phyloP scores from a whole-genome alignment of 306 rosid species.

The Vigna trinervia region DNA sequence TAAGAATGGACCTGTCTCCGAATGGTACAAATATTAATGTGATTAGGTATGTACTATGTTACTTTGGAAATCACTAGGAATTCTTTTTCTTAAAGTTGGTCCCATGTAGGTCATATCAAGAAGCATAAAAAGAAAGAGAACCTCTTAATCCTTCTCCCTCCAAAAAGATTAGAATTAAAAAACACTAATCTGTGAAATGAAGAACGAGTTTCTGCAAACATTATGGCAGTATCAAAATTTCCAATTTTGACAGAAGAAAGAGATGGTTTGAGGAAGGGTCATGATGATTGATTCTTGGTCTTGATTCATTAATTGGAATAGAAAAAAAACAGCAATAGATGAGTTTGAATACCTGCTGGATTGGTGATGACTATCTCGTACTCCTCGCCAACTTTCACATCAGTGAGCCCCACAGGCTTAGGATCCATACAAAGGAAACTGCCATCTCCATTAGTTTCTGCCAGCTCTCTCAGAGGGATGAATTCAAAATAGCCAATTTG shows the following conservation, averaged over 20 bases:
- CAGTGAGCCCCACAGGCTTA: conserved; percentile 68
- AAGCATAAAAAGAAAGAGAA: conserved; percentile 20
- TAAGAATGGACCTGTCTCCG: conserved; percentile 1
- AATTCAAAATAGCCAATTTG: conserved; percentile 92
- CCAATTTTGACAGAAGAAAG: background rate
- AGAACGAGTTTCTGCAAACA: background rate
- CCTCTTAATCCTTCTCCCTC: background rate
- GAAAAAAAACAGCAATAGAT: background rate
- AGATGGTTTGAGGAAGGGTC: background rate
- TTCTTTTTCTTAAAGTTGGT: conserved; percentile 18
- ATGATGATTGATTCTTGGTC: background rate
- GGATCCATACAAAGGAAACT: conserved; percentile 44
- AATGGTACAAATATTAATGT: conserved; percentile 28
- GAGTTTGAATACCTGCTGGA: conserved; percentile 70
- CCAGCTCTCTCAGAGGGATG: conserved; percentile 57
- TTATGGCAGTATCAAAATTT: background rate
- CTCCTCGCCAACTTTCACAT: conserved; percentile 75
- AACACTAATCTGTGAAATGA: background rate
- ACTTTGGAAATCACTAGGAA: conserved; percentile 26
- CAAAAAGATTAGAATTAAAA: background rate
- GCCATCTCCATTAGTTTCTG: conserved; percentile 16
- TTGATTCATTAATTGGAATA: background rate
- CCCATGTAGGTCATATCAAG: conserved; percentile 43
- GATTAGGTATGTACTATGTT: conserved; percentile 41
- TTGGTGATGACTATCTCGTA: conserved; percentile 71